Percentiles rank a stretch among this genome's conserved stretches.
phyloP scores from a whole-genome alignment of 176 grass and related monocot species.

The Aegilops longissima region DNA sequence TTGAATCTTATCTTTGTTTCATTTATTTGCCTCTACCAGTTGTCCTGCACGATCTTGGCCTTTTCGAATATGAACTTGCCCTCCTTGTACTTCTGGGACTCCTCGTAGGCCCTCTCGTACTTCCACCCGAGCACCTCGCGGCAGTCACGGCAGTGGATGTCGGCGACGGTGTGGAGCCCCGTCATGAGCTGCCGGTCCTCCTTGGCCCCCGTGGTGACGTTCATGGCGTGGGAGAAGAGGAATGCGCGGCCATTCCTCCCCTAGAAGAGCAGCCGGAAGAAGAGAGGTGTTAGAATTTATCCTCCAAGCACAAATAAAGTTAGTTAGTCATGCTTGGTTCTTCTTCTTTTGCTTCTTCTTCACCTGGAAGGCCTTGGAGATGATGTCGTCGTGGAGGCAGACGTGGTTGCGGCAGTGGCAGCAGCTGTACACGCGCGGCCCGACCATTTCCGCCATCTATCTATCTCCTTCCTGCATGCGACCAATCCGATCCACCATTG shows the following conservation, averaged over 20 bases:
- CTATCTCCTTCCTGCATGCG: no score
- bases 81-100: not conserved
- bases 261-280: not conserved
- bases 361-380: not conserved
- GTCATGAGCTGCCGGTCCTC: not conserved
- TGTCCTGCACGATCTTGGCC: not conserved
- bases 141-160: not conserved
- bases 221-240: not conserved
- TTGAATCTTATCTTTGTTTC: not conserved
- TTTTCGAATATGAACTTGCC: not conserved
- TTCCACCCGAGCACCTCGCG: not conserved
- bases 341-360: not conserved
- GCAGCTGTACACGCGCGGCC: not conserved
- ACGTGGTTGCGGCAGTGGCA: not conserved
- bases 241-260: not conserved
- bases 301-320: no score
- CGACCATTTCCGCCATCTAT: not conserved
- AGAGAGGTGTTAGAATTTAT: no score
- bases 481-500: not conserved
- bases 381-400: not conserved
- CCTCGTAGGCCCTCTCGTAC: not conserved
- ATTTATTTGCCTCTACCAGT: not conserved
- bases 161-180: not conserved
- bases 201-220: not conserved
- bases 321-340: not conserved